Evolutionary conservation across 768 basidiomycete species (phyloP).

Genomic region (Podaxis mareebaensis): DNA sequence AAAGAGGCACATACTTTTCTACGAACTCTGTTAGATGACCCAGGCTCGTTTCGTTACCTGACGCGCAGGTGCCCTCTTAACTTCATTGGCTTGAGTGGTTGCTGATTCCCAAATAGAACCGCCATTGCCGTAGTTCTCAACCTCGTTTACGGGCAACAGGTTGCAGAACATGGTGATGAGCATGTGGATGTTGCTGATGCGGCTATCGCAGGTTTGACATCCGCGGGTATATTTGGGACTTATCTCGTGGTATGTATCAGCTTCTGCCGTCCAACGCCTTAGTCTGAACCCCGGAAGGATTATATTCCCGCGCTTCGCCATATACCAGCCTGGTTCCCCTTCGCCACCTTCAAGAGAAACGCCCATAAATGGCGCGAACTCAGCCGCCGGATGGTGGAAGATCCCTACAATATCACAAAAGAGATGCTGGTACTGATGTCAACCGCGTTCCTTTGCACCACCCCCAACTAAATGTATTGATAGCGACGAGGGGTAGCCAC

Average conservation of each 20-base stretch:
- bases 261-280: not conserved
- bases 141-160: conserved; percentile 39
- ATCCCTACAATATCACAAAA: conserved; percentile 40
- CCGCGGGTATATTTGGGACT: conserved; percentile 42
- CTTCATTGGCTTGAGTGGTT: not conserved
- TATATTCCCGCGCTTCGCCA: conserved; percentile 38
- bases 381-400: conserved; percentile 36
- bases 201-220: conserved; percentile 34
- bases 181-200: conserved; percentile 42
- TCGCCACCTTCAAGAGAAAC: conserved; percentile 39
- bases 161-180: conserved; percentile 37
- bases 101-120: conserved; percentile 22
- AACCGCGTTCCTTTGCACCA: not conserved
- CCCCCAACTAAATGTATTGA: not conserved
- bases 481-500: conserved; percentile 30
- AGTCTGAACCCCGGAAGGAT: conserved; percentile 23
- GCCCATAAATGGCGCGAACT: conserved; percentile 36
- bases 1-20: conserved; percentile 39
- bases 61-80: conserved; percentile 31
- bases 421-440: conserved; percentile 28
- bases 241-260: conserved; percentile 39
- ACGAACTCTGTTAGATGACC: conserved; percentile 36
- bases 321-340: conserved; percentile 43
- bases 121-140: conserved; percentile 41
- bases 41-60: conserved; percentile 37